A percentile compares a stretch with the other conserved stretches of the same genome.
Conservation (phyloP, 257 asterid genomes). For the Plantago major region DNA sequence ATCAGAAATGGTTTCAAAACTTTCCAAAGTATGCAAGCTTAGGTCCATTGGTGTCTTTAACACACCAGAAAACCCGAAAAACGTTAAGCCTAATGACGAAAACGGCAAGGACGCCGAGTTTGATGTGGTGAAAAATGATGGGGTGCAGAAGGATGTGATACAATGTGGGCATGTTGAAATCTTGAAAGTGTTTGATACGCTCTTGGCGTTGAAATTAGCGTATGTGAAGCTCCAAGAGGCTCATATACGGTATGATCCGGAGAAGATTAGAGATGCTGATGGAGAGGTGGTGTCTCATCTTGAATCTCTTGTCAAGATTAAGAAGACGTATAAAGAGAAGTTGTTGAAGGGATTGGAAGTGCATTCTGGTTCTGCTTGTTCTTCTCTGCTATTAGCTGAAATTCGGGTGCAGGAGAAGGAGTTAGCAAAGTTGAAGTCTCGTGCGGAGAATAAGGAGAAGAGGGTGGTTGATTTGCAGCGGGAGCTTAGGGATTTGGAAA, state of each 20-base stretch:
- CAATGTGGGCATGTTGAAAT: conserved; percentile 37
- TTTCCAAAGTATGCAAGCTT: conserved; percentile 44
- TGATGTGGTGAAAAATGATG: conserved; percentile 25
- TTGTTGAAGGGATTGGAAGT: conserved; percentile 30
- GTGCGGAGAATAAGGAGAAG: conserved; percentile 36
- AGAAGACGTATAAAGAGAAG: conserved; percentile 49
- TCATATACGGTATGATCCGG: conserved; percentile 60
- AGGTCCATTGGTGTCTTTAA: conserved; percentile 75
- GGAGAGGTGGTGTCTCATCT: conserved; percentile 43
- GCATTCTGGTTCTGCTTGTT: conserved; percentile 37
- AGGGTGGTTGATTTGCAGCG: conserved; percentile 28
- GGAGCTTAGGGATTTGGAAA: conserved; percentile 41
- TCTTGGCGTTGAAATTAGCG: conserved; percentile 54
- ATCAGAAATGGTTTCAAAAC: conserved; percentile 42
- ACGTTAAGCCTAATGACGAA: conserved; percentile 29
- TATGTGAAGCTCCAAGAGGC: conserved; percentile 82
- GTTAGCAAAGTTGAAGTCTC: conserved; percentile 50
- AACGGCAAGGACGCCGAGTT: conserved; percentile 27
- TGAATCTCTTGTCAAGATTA: conserved; percentile 44
- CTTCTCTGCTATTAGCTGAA: conserved; percentile 44
- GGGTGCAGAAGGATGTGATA: conserved; percentile 23
- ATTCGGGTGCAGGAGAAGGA: conserved; percentile 47
- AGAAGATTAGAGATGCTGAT: conserved; percentile 59
- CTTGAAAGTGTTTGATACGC: conserved; percentile 45
- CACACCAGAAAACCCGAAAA: conserved; percentile 29